These are phyloP conservation scores for Beta lomatogona DNA, from an alignment of 179 eudicot species.

Conservation along the genomic window DNA sequence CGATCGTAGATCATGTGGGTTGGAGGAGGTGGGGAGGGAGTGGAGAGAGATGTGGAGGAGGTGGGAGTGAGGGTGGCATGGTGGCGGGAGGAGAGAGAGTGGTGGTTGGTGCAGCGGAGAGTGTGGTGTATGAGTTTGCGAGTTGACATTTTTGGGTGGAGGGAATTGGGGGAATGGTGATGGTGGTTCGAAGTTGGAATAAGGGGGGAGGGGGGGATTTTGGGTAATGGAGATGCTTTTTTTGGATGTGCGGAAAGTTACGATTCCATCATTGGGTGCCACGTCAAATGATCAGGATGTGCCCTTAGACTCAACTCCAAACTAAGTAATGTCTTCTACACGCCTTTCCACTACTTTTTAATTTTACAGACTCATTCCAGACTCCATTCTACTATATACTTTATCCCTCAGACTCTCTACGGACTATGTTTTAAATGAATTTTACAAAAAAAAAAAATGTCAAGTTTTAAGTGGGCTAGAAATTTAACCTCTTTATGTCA, in stretches of 20 bases:
- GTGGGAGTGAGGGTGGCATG: slow-evolving; percentile 31
- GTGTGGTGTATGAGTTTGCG: slow-evolving; percentile 30
- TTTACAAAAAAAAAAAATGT: no score
- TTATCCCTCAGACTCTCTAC: no score
- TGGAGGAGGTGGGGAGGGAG: slow-evolving; percentile 40
- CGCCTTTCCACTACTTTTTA: no score
- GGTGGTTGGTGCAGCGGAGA: slow-evolving; percentile 30
- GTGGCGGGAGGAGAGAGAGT: slow-evolving; percentile 19
- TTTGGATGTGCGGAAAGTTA: not conserved
- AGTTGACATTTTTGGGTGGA: slow-evolving; percentile 29
- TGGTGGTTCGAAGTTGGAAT: no score
- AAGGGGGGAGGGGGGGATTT: no score
- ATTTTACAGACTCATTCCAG: no score
- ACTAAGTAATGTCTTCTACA: no score
- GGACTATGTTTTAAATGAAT: no score
- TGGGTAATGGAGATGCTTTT: not conserved
- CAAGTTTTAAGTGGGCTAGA: no score
- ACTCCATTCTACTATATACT: no score
- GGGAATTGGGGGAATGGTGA: not conserved
- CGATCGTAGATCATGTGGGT: slow-evolving; percentile 51
- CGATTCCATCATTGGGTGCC: slow-evolving; percentile 8
- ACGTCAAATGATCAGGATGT: slow-evolving; percentile 2
- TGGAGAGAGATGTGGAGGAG: slow-evolving; percentile 18
- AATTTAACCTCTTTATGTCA: no score
- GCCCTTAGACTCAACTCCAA: no score